Conservation (phyloP, 331 rosid species). For the Spiraea crenata region DNA sequence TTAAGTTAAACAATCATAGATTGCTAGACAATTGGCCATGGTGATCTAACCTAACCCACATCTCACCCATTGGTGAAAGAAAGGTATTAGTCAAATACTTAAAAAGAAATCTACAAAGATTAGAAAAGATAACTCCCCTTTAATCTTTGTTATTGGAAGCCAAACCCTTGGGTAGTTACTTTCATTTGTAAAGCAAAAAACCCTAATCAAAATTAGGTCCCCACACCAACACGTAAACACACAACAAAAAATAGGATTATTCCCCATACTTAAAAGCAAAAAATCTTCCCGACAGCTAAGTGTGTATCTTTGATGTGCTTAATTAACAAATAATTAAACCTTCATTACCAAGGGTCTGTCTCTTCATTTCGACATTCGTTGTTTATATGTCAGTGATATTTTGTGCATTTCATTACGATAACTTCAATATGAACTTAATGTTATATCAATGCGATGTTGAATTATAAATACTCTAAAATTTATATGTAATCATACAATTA, state of each 20-base stretch:
- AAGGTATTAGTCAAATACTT: slow-evolving; percentile 30
- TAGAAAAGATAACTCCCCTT: slow-evolving; percentile 8
- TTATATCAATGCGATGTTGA: no score
- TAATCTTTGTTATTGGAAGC: slow-evolving; percentile 41
- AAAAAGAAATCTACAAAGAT: neutral
- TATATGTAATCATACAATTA: no score
- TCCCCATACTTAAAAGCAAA: slow-evolving; percentile 46
- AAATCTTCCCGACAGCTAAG: slow-evolving; percentile 58
- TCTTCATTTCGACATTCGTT: no score
- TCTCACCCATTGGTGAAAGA: slow-evolving; percentile 32
- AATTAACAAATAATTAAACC: slow-evolving; percentile 26
- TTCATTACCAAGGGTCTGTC: slow-evolving; percentile 1
- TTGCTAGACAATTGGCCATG: slow-evolving; percentile 12
- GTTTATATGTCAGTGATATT: no score
- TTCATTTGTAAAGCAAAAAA: slow-evolving; percentile 14
- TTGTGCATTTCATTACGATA: no score
- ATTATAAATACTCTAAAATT: no score
- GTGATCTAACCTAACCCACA: slow-evolving; percentile 20
- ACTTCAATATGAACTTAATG: no score
- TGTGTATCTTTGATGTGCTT: slow-evolving; percentile 40
- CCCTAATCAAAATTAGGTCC: slow-evolving; percentile 18
- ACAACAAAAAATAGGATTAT: slow-evolving; percentile 42
- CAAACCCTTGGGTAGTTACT: slow-evolving; percentile 46
- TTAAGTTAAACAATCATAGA: slow-evolving; percentile 23
- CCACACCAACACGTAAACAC: slow-evolving; percentile 29